Evolutionary conservation across 441 rosid species (phyloP).

Genomic region (Flueggea neowawraea): DNA sequence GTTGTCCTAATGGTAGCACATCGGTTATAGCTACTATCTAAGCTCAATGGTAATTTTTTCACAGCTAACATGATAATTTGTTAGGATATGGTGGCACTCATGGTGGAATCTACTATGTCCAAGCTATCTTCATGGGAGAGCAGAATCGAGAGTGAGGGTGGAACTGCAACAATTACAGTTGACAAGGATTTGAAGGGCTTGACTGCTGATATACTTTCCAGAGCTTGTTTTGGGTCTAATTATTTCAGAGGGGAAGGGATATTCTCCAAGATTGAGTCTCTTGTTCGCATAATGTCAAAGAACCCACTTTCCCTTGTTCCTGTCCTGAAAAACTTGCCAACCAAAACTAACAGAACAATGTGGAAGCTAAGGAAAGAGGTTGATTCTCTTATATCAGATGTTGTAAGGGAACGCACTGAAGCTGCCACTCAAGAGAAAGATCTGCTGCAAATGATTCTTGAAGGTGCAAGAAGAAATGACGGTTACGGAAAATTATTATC

Average conservation of each 20-base stretch:
- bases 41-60: too few species aligned
- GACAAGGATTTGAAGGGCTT: slow-evolving; percentile 42
- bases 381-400: slow-evolving; percentile 20
- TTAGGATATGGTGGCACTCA: slow-evolving; percentile 42
- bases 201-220: slow-evolving; percentile 57
- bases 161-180: slow-evolving; percentile 29
- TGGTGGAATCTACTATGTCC: slow-evolving; percentile 46
- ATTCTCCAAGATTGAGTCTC: slow-evolving; percentile 33
- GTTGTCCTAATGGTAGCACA: too few species aligned
- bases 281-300: slow-evolving; percentile 32
- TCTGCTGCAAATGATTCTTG: slow-evolving; percentile 40
- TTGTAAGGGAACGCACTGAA: slow-evolving; percentile 27
- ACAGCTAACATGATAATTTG: background rate
- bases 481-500: slow-evolving; percentile 2
- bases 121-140: slow-evolving; percentile 43
- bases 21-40: too few species aligned
- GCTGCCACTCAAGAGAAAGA: slow-evolving; percentile 14
- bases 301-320: too few species aligned
- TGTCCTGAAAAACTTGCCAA: slow-evolving; percentile 10
- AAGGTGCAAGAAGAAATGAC: slow-evolving; percentile 16
- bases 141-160: slow-evolving; percentile 27
- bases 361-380: slow-evolving; percentile 45
- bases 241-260: slow-evolving; percentile 48
- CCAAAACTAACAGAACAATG: slow-evolving; percentile 28
- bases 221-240: slow-evolving; percentile 66